Evolutionary conservation across 768 basidiomycete species (phyloP).

Genomic region (Filobasidium floriforme): DNA sequence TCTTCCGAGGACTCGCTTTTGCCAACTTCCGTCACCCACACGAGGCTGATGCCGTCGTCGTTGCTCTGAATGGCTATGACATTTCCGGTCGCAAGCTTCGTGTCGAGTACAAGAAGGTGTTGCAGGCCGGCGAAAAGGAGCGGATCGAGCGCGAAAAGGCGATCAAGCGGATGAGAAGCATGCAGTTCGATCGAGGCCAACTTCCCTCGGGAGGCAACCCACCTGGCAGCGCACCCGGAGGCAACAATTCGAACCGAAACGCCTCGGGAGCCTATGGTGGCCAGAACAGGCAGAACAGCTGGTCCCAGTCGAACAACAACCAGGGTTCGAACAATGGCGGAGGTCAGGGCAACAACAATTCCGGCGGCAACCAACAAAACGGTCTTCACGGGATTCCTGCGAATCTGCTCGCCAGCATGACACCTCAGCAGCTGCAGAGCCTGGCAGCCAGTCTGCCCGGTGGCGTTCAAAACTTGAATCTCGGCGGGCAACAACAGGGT

Average conservation of each 20-base stretch:
- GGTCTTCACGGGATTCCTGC: neutral
- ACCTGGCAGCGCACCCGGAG: neutral
- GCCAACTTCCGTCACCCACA: slow-evolving; percentile 88
- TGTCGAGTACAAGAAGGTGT: slow-evolving; percentile 97
- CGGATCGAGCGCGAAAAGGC: slow-evolving; percentile 98
- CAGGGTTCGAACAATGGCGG: neutral
- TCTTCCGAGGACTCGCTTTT: slow-evolving; percentile 94
- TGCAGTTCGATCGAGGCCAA: slow-evolving; percentile 52
- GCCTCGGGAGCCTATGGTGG: neutral
- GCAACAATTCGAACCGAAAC: neutral
- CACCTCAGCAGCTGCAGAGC: slow-evolving; percentile 1
- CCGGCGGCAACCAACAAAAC: neutral
- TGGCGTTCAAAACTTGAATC: neutral
- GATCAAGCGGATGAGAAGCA: slow-evolving; percentile 91
- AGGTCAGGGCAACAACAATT: neutral
- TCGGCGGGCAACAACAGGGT: neutral
- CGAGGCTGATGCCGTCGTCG: slow-evolving; percentile 93
- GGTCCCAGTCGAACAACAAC: slow-evolving; percentile 1
- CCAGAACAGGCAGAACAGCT: neutral
- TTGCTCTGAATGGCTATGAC: slow-evolving; percentile 56
- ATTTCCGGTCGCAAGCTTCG: slow-evolving; percentile 78
- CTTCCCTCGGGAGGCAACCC: neutral
- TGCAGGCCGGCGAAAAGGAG: slow-evolving; percentile 99
- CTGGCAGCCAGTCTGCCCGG: neutral
- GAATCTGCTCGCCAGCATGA: slow-evolving; percentile 4